These are phyloP conservation scores for Lichtheimia ramosa DNA, from an alignment of 371 early-diverging fungal genomes.

Conservation along the genomic window DNA sequence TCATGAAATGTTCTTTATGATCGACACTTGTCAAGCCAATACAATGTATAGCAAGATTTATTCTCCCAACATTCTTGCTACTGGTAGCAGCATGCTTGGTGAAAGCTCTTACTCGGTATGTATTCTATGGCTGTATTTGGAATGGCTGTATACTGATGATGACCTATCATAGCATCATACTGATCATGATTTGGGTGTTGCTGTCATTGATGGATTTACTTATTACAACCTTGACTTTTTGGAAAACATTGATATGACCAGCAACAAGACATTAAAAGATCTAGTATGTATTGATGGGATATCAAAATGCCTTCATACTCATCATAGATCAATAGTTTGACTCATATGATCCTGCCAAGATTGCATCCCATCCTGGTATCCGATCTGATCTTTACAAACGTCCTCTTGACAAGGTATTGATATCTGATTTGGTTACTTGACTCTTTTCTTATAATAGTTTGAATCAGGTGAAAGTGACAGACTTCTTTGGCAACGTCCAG, in stretches of 20 bases:
- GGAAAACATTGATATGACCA: slow-evolving; percentile 80
- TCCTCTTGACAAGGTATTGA: slow-evolving; percentile 61
- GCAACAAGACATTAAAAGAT: slow-evolving; percentile 71
- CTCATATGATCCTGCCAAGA: slow-evolving; percentile 71
- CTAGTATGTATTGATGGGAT: slow-evolving; percentile 49
- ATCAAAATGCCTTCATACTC: neutral
- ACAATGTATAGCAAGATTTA: slow-evolving; percentile 90
- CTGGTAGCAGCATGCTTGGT: slow-evolving; percentile 82
- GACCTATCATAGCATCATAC: slow-evolving; percentile 69
- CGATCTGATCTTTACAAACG: slow-evolving; percentile 81
- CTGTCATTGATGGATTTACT: slow-evolving; percentile 96
- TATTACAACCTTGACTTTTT: slow-evolving; percentile 90
- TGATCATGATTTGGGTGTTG: slow-evolving; percentile 91
- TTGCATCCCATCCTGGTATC: slow-evolving; percentile 83
- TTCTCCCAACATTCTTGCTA: slow-evolving; percentile 90
- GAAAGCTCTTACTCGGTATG: slow-evolving; percentile 93
- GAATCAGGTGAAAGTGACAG: slow-evolving; percentile 76
- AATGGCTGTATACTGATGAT: neutral
- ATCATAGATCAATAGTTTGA: slow-evolving; percentile 56
- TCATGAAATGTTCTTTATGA: slow-evolving; percentile 94
- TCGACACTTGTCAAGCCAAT: slow-evolving; percentile 97
- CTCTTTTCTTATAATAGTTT: neutral
- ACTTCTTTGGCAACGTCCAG: slow-evolving; percentile 94
- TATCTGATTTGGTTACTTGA: neutral
- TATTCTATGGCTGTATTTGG: neutral